These are phyloP conservation scores for Aspergillus cristatus DNA, from an alignment of 495 filamentous ascomycete genomes.

Conservation along the genomic window DNA sequence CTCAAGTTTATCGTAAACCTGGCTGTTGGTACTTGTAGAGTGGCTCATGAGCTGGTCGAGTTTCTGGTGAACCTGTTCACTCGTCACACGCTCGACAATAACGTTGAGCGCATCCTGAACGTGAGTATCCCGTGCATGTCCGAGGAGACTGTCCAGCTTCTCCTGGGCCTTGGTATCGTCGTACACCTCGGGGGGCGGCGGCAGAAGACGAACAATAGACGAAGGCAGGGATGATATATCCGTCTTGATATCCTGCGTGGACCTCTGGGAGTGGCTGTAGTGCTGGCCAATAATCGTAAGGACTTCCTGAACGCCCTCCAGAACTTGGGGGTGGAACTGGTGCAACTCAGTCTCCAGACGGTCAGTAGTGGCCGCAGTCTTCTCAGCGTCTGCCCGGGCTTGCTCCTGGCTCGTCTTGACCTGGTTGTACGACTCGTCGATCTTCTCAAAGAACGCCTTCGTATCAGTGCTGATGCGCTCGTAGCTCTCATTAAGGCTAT, in stretches of 20 bases:
- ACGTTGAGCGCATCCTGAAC: constrained; percentile 77
- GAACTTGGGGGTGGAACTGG: constrained; percentile 77
- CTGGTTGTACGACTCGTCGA: constrained; percentile 65
- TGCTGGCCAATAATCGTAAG: constrained; percentile 71
- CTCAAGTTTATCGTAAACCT: constrained; percentile 33
- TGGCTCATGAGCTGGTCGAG: constrained; percentile 53
- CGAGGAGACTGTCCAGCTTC: constrained; percentile 79
- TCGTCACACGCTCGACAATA: constrained; percentile 54
- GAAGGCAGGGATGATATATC: constrained; percentile 45
- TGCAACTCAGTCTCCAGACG: constrained; percentile 63
- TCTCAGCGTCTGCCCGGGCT: constrained; percentile 65
- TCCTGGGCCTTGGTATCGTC: constrained; percentile 65
- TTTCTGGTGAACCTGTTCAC: constrained; percentile 32
- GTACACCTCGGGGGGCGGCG: constrained; percentile 45
- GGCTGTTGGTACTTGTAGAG: constrained; percentile 41
- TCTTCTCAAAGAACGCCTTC: constrained; percentile 67
- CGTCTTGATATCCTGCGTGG: constrained; percentile 40
- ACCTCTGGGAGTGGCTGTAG: constrained; percentile 54
- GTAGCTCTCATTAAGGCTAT: constrained; percentile 70
- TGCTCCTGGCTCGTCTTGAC: constrained; percentile 66
- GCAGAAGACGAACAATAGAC: constrained; percentile 38
- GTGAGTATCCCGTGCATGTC: constrained; percentile 41
- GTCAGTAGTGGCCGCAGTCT: constrained; percentile 60
- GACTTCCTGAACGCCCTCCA: constrained; percentile 75
- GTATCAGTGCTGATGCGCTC: constrained; percentile 79